phyloP scores from a whole-genome alignment of 2,329 filamentous ascomycete genomes.

The Trichoderma koningii region DNA sequence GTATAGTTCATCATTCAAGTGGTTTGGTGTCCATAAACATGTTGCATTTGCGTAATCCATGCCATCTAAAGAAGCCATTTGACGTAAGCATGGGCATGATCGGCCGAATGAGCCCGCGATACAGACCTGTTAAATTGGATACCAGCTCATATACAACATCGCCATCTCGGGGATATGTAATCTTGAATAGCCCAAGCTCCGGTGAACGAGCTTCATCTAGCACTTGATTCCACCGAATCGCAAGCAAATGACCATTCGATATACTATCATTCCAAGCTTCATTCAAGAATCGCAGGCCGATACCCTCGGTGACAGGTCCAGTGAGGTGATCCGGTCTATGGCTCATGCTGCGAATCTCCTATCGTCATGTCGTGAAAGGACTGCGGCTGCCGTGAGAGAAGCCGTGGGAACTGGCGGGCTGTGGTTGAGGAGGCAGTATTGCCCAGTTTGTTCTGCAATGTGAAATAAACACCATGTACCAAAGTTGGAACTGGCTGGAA shows the following conservation, averaged over 20 bases:
- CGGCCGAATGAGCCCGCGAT: neutral
- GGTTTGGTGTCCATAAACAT: conserved; percentile 38
- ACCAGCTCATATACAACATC: conserved; percentile 37
- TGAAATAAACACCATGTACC: neutral
- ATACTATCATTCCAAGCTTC: conserved; percentile 42
- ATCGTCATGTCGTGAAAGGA: conserved; percentile 15
- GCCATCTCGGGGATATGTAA: conserved; percentile 39
- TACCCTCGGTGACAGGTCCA: conserved; percentile 29
- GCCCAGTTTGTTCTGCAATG: neutral
- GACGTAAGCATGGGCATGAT: conserved; percentile 9
- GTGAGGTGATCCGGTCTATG: conserved; percentile 16
- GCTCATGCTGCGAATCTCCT: conserved; percentile 13
- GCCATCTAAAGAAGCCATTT: conserved; percentile 31
- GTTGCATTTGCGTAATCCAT: conserved; percentile 32
- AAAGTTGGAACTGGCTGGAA: conserved; percentile 18
- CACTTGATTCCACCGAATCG: conserved; percentile 38
- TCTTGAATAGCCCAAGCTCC: conserved; percentile 37
- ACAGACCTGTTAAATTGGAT: conserved; percentile 39
- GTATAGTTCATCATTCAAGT: conserved; percentile 36
- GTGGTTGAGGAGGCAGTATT: neutral
- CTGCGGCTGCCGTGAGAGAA: neutral
- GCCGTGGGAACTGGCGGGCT: neutral
- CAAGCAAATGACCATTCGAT: conserved; percentile 37
- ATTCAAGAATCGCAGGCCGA: conserved; percentile 39
- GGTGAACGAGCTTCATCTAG: conserved; percentile 26